Conservation (phyloP, 163 green algal genomes). For the Scenedesmus sp. region DNA sequence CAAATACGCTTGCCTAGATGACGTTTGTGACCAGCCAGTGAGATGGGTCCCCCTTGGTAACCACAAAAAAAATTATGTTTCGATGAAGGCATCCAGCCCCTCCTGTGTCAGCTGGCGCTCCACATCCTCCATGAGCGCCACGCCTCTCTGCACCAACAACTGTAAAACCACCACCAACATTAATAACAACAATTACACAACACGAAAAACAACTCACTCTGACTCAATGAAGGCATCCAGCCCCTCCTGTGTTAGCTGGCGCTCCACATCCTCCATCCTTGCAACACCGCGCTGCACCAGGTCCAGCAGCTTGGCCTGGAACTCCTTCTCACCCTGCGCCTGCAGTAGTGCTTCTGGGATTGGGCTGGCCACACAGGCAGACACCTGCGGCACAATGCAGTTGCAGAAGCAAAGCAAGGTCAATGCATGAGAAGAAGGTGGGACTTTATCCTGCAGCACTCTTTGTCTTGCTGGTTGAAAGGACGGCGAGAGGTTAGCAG, state of each 20-base stretch:
- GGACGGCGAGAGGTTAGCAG: no score
- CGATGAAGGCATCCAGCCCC: constrained; percentile 33
- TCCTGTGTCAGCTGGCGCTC: no score
- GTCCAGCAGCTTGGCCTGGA: constrained; percentile 46
- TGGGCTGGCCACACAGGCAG: constrained; percentile 20
- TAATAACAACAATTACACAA: not conserved
- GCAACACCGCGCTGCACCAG: constrained; percentile 43
- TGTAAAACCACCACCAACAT: no score
- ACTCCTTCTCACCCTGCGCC: constrained; percentile 49
- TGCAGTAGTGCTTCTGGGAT: constrained; percentile 27
- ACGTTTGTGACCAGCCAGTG: no score
- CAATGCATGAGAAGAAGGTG: not conserved
- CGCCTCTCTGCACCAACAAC: not conserved
- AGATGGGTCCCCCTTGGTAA: no score
- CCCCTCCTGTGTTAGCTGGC: constrained; percentile 35
- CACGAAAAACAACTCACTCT: not conserved
- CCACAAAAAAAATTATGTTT: no score
- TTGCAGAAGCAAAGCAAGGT: not conserved
- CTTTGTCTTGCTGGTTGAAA: no score
- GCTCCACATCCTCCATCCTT: constrained; percentile 41
- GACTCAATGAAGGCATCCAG: constrained; percentile 37
- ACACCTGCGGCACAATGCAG: not conserved
- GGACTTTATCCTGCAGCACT: no score
- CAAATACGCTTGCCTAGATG: no score
- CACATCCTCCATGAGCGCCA: not conserved